A percentile compares a stretch with the other conserved stretches of the same genome.
These are phyloP conservation scores for Hericium alpestre DNA, from an alignment of 768 basidiomycete genomes.

Conservation along the genomic window DNA sequence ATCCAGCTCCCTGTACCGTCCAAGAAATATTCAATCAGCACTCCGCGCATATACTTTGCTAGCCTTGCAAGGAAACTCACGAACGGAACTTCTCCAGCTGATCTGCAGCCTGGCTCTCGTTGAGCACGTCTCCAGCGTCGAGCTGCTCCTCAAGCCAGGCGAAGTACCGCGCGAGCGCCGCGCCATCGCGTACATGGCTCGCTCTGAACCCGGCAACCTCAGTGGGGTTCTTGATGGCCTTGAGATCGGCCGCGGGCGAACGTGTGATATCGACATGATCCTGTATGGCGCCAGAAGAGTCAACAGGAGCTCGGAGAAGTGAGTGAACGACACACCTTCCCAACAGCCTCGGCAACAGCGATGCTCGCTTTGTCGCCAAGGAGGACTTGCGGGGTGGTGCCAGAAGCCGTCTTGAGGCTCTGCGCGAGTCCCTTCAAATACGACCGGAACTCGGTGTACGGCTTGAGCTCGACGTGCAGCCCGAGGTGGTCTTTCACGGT, in stretches of 20 bases:
- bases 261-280: conserved; percentile 49
- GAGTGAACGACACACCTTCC: conserved; percentile 35
- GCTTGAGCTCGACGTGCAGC: conserved; percentile 47
- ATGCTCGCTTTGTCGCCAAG: conserved; percentile 71
- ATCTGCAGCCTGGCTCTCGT: conserved; percentile 73
- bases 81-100: conserved; percentile 71
- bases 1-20: conserved; percentile 48
- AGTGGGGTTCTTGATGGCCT: conserved; percentile 67
- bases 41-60: neutral
- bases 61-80: conserved; percentile 33
- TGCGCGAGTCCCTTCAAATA: conserved; percentile 44
- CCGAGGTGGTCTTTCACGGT: conserved; percentile 46
- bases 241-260: conserved; percentile 71
- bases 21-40: neutral
- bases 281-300: conserved; percentile 17
- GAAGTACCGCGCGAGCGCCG: conserved; percentile 81
- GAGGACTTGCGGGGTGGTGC: conserved; percentile 49
- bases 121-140: conserved; percentile 45
- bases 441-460: conserved; percentile 60
- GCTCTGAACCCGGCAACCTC: conserved; percentile 88
- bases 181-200: conserved; percentile 82
- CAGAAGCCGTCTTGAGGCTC: conserved; percentile 13
- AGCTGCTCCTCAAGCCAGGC: conserved; percentile 89
- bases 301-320: neutral
- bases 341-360: conserved; percentile 73